These are phyloP conservation scores for Artomyces pyxidatus DNA, from an alignment of 768 basidiomycete genomes.

Conservation along the genomic window DNA sequence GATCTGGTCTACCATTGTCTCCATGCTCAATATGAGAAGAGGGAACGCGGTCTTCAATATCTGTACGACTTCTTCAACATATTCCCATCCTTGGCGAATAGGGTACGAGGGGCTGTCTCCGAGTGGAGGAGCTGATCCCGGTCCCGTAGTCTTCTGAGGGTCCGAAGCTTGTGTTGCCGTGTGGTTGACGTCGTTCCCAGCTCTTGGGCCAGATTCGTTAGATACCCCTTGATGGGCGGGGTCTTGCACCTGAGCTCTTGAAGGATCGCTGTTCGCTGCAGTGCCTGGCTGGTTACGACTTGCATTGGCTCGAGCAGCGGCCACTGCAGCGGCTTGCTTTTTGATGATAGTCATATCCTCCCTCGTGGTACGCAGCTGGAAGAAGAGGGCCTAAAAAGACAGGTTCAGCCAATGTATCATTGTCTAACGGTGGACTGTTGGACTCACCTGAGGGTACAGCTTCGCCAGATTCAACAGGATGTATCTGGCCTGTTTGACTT, in stretches of 20 bases:
- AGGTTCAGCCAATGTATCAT: not conserved
- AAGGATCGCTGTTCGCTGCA: not conserved
- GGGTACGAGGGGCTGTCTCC: conserved; percentile 22
- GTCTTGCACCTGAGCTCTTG: not conserved
- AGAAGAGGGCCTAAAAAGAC: conserved; percentile 75
- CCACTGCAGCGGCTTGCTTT: conserved; percentile 32
- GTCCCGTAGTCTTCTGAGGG: conserved; percentile 7
- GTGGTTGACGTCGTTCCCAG: not conserved
- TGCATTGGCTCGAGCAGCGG: conserved; percentile 22
- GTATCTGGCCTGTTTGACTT: conserved; percentile 87
- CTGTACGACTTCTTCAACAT: conserved; percentile 89
- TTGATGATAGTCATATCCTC: conserved; percentile 54
- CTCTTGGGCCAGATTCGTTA: not conserved
- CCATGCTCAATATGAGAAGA: conserved; percentile 87
- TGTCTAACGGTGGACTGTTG: not conserved
- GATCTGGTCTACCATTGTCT: conserved; percentile 96
- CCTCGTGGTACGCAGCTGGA: conserved; percentile 79
- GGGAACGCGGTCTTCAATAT: conserved; percentile 95
- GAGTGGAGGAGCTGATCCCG: conserved; percentile 19
- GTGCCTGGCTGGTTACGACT: not conserved
- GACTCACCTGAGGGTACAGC: conserved; percentile 75
- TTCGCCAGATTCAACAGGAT: conserved; percentile 87
- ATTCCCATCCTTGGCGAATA: conserved; percentile 73
- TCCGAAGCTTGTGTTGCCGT: not conserved
- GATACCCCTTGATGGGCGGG: not conserved